Conservation (phyloP, 2,329 filamentous ascomycete genomes). For the Cercospora citrullina region DNA sequence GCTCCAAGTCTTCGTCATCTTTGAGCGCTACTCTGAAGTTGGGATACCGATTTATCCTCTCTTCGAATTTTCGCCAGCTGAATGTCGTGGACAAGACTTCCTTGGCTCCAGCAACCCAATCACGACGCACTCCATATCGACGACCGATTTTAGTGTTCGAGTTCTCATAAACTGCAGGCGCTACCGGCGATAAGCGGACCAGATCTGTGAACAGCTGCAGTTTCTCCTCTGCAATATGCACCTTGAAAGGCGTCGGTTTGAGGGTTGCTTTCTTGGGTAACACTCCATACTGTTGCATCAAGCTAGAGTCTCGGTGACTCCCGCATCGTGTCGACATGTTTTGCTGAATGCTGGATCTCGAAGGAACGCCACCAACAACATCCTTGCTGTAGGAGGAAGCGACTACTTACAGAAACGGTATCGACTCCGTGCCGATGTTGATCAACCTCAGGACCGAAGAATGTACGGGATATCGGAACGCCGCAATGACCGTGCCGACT, state of each 20-base stretch:
- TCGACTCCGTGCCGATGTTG: neutral
- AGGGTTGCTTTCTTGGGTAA: conserved; percentile 42
- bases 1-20: conserved; percentile 40
- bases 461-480: neutral
- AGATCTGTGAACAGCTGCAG: conserved; percentile 49
- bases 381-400: neutral
- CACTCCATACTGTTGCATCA: neutral
- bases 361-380: neutral
- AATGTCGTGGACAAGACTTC: conserved; percentile 35
- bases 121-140: conserved; percentile 47
- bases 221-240: conserved; percentile 45
- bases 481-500: neutral
- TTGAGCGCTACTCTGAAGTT: conserved; percentile 50
- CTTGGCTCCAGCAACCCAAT: conserved; percentile 48
- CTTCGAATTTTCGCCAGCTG: conserved; percentile 44
- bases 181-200: conserved; percentile 50
- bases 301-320: neutral
- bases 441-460: neutral
- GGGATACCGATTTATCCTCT: conserved; percentile 52
- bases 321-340: neutral
- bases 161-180: conserved; percentile 52
- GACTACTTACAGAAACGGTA: neutral
- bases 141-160: conserved; percentile 17
- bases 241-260: conserved; percentile 44
- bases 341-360: neutral